Base-by-base conservation (phyloP, 2,329 filamentous ascomycete genomes). In the Colletotrichum sp. region DNA sequence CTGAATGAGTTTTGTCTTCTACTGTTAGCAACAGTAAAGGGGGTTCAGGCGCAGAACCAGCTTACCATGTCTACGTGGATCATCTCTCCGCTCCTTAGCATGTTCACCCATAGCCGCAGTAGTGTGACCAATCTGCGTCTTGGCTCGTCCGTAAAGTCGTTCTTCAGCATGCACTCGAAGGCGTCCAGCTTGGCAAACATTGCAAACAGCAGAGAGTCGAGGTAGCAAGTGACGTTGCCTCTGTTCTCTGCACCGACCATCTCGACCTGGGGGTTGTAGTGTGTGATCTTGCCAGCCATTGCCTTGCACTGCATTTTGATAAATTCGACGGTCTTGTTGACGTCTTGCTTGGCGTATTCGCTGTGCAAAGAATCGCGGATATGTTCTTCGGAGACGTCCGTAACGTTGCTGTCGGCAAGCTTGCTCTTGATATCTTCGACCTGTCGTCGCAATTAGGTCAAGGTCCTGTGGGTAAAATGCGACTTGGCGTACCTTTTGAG, bases 141-240 rank as follows among this genome's bases (percentile, higher is more conserved):
- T 13, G 87, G 85, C 77, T 95, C 92, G 76, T 97, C 94, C 30
- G 92, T 90, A 77, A 95, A 95, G 9, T 93, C 92, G 73, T 93
- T 94, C 83, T 95, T 96, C 39, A 98, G 88, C 89, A 99, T 98
- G 65, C 94, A 95, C 84, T 99, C 96, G 83, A 98, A 99, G 78
- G 94, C 96, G 79, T 95, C 94, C 48, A 98, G 89, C 76, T 95
- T 93, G 21, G 95, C 94, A 83, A 99, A 99, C 95, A 99, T 98
- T 83, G 96, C 94, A 83, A 98, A 99, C 2, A 99, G 90, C 26
- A 99, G 87, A 1, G 96, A 91, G 83, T 99, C 97, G 18, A 99
- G 88, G 83, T 98, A 99, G 86, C 97, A 99, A n/a, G 96, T 99
- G 43, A 98, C 95, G 64, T 91, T 92, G 60, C 93, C 90, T 64